phyloP scores from a whole-genome alignment of 176 grass and related monocot genomes.

The Olyra latifolia region DNA sequence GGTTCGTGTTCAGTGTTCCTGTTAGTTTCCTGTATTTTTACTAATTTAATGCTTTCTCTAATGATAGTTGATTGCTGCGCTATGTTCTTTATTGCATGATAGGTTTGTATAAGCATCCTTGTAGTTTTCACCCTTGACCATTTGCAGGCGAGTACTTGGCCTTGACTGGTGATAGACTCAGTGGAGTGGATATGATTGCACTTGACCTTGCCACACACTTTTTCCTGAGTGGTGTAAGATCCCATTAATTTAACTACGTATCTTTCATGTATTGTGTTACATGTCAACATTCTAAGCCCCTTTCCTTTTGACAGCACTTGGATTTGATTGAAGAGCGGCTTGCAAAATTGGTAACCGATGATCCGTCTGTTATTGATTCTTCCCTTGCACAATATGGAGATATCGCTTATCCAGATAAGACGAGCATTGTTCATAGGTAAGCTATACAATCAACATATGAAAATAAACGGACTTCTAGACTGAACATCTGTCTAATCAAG shows the following conservation, averaged over 20 bases:
- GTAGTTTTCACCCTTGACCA: constrained; percentile 14
- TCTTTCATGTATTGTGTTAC: constrained; percentile 11
- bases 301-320: constrained; percentile 53
- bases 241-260: constrained; percentile 5
- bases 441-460: not conserved
- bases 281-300: not conserved
- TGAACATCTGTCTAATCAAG: not conserved
- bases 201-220: constrained; percentile 97
- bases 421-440: constrained; percentile 91
- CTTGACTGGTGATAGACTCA: constrained; percentile 84
- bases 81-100: not conserved
- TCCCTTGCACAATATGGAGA: constrained; percentile 91
- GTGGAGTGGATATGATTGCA: constrained; percentile 87
- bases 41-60: not conserved
- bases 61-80: not conserved
- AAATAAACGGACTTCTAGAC: constrained; percentile 7
- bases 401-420: constrained; percentile 84
- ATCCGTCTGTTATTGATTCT: constrained; percentile 92
- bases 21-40: not conserved
- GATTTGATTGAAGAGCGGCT: constrained; percentile 77
- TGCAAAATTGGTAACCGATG: constrained; percentile 84
- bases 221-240: constrained; percentile 62
- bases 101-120: not conserved
- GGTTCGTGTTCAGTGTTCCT: constrained; percentile 46
- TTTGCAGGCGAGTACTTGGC: constrained; percentile 86